Percentiles rank a stretch among this genome's conserved stretches.
Evolutionary conservation across 345 rosid genomes (phyloP).

Genomic region (Euphorbia peplus): DNA sequence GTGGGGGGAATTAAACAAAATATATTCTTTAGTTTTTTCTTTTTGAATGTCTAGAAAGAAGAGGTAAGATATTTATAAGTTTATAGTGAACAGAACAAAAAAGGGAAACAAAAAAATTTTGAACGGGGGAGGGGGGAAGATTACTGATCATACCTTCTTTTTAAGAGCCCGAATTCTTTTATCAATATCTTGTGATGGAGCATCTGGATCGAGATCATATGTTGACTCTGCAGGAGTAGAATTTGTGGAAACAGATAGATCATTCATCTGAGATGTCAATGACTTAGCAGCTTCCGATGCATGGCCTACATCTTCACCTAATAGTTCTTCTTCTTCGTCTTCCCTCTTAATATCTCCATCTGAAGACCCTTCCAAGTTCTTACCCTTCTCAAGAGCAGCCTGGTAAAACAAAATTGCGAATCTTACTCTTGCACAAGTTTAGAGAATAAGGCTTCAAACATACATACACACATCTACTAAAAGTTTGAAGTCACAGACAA

Average conservation of each 20-base stretch:
- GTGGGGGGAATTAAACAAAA: too few species aligned
- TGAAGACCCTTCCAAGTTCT: constrained; percentile 37
- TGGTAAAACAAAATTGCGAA: constrained; percentile 21
- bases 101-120: neutral
- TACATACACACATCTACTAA: neutral
- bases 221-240: constrained; percentile 32
- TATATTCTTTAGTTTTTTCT: neutral
- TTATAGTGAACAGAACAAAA: neutral
- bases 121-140: constrained; percentile 1
- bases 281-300: constrained; percentile 44
- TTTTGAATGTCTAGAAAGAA: neutral
- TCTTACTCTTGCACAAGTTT: constrained; percentile 1
- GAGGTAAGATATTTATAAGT: constrained; percentile 6
- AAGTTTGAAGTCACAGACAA: neutral
- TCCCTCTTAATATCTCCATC: constrained; percentile 41
- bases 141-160: constrained; percentile 64
- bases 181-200: constrained; percentile 56
- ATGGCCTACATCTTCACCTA: constrained; percentile 25
- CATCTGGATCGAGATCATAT: constrained; percentile 36
- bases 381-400: constrained; percentile 76
- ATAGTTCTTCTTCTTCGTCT: constrained; percentile 25
- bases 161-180: constrained; percentile 81
- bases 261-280: constrained; percentile 65
- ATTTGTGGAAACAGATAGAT: constrained; percentile 57
- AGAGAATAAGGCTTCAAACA: neutral